Conservation (phyloP, 2,329 filamentous ascomycete species). For the Colletotrichum higginsianum region DNA sequence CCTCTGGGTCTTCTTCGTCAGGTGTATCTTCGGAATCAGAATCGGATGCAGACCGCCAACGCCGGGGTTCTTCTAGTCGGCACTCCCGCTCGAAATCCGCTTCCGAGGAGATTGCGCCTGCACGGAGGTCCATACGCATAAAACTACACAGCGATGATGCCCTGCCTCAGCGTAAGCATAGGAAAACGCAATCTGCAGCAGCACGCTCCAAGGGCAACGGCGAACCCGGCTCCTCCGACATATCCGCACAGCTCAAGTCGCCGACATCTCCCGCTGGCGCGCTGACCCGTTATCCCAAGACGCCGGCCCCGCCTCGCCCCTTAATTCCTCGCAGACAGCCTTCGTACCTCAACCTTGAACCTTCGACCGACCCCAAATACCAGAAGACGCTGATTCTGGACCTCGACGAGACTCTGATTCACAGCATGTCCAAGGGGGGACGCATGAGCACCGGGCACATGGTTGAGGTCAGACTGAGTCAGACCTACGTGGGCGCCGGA, state of each 20-base stretch:
- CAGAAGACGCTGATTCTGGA: conserved; percentile 97
- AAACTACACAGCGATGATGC: conserved; percentile 88
- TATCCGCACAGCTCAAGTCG: conserved; percentile 90
- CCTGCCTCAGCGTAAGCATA: conserved; percentile 79
- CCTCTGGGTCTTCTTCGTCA: conserved; percentile 71
- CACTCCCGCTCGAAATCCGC: conserved; percentile 77
- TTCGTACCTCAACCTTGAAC: conserved; percentile 80
- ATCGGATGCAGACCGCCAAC: conserved; percentile 64
- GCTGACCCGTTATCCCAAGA: conserved; percentile 91
- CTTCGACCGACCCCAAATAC: conserved; percentile 67
- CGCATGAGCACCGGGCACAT: conserved; percentile 98
- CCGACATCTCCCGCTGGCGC: conserved; percentile 86
- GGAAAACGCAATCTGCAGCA: conserved; percentile 69
- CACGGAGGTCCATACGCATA: conserved; percentile 88
- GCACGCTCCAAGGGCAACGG: conserved; percentile 59
- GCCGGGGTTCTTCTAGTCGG: conserved; percentile 53
- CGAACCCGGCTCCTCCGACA: conserved; percentile 59
- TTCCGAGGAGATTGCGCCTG: conserved; percentile 76
- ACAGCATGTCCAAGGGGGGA: conserved; percentile 97
- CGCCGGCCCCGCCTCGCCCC: conserved; percentile 89
- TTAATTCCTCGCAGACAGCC: conserved; percentile 91
- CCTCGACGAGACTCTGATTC: conserved; percentile 96
- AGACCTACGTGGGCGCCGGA: conserved; percentile 76
- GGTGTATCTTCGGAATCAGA: conserved; percentile 81
- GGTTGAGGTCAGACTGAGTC: conserved; percentile 95